Percentiles rank a stretch among this genome's conserved stretches.
Evolutionary conservation across 441 rosid species (phyloP).

Genomic region (Iberis amara): DNA sequence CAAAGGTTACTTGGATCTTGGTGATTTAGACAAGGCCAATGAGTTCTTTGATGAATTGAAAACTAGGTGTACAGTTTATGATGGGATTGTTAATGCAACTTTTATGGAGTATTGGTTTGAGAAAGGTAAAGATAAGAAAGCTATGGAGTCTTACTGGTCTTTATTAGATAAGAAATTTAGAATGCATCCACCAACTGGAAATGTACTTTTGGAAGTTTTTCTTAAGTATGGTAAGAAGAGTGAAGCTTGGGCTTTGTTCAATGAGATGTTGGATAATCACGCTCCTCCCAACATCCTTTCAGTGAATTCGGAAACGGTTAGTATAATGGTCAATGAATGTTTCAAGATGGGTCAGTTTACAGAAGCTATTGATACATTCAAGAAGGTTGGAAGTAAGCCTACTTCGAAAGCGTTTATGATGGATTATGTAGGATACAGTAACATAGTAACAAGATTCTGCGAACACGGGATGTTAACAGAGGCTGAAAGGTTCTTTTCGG

Average conservation of each 20-base stretch:
- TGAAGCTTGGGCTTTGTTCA: constrained; percentile 65
- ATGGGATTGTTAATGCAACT: constrained; percentile 77
- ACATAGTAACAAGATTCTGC: constrained; percentile 64
- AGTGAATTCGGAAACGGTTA: constrained; percentile 74
- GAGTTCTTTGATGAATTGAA: constrained; percentile 83
- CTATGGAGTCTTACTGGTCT: constrained; percentile 72
- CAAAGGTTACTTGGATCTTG: constrained; percentile 62
- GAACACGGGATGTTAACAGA: constrained; percentile 70
- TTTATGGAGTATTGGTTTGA: constrained; percentile 95
- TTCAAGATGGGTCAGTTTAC: constrained; percentile 59
- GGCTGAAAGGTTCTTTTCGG: constrained; percentile 56
- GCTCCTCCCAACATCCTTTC: constrained; percentile 70
- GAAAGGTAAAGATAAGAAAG: constrained; percentile 75
- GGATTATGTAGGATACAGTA: constrained; percentile 76
- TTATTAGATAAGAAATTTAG: constrained; percentile 63
- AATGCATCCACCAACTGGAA: constrained; percentile 77
- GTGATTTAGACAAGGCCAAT: constrained; percentile 69
- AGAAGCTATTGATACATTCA: constrained; percentile 57
- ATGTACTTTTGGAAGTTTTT: constrained; percentile 72
- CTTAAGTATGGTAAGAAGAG: constrained; percentile 59
- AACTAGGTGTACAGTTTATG: constrained; percentile 71
- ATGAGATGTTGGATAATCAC: constrained; percentile 81
- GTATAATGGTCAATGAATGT: constrained; percentile 79
- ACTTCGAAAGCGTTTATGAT: constrained; percentile 69
- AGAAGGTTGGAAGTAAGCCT: constrained; percentile 60